phyloP scores from a whole-genome alignment of 2,329 filamentous ascomycete species.

The Coniella vitis region DNA sequence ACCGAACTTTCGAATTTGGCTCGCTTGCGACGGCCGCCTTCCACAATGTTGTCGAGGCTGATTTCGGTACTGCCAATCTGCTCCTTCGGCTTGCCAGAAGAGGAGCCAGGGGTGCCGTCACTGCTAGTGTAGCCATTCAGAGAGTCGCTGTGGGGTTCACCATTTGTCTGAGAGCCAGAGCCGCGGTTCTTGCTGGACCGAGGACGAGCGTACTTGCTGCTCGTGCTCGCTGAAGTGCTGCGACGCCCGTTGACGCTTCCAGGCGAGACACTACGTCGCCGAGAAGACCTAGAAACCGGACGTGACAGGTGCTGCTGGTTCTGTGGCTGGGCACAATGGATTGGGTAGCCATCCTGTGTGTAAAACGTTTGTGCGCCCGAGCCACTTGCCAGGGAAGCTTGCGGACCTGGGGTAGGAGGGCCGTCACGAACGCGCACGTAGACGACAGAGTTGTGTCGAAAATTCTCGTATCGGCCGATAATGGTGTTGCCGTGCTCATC shows the following conservation, averaged over 20 bases:
- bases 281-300: conserved; percentile 62
- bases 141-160: conserved; percentile 60
- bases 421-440: conserved; percentile 80
- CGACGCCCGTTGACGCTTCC: conserved; percentile 62
- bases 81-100: conserved; percentile 73
- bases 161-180: conserved; percentile 33
- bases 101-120: conserved; percentile 70
- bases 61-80: conserved; percentile 87
- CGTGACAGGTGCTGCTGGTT: conserved; percentile 58
- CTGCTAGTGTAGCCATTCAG: conserved; percentile 78
- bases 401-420: conserved; percentile 37
- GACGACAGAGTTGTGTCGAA: conserved; percentile 84
- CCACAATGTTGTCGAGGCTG: conserved; percentile 95
- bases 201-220: conserved; percentile 60
- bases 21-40: conserved; percentile 89
- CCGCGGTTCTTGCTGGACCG: conserved; percentile 64
- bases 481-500: conserved; percentile 83
- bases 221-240: conserved; percentile 63
- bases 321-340: conserved; percentile 43
- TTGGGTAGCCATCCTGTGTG: conserved; percentile 45
- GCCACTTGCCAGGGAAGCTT: conserved; percentile 47
- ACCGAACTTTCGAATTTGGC: conserved; percentile 96
- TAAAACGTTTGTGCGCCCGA: conserved; percentile 47
- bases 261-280: conserved; percentile 74
- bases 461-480: conserved; percentile 95